phyloP scores from a whole-genome alignment of 1,139 yeast genomes.

The Blastobotrys aristatus region DNA sequence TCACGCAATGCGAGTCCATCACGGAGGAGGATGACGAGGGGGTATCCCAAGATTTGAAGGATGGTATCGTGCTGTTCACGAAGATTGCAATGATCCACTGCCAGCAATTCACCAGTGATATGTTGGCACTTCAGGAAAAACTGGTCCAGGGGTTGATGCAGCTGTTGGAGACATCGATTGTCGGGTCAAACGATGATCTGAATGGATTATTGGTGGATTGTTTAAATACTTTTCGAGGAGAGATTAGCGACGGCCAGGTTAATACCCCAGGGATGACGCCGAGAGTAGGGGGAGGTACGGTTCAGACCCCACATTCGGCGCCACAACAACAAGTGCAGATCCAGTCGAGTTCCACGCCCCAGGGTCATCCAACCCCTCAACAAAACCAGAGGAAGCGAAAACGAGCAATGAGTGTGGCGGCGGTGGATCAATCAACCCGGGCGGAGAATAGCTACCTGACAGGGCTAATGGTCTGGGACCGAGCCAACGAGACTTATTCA shows the following conservation, averaged over 20 bases:
- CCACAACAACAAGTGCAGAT: constrained; percentile 7
- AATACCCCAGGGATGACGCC: constrained; percentile 15
- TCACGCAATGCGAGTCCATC: constrained; percentile 16
- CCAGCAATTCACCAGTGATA: constrained; percentile 20
- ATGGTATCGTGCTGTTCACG: constrained; percentile 41
- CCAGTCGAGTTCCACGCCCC: constrained; percentile 18
- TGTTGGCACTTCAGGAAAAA: constrained; percentile 30
- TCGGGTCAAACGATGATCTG: constrained; percentile 20
- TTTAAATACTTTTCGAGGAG: constrained; percentile 23
- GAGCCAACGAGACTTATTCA: constrained; percentile 30
- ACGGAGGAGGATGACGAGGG: constrained; percentile 12
- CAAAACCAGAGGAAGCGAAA: neutral
- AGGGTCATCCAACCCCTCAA: constrained; percentile 16
- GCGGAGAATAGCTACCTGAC: constrained; percentile 19
- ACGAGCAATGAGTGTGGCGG: neutral
- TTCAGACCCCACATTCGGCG: neutral
- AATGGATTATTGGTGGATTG: constrained; percentile 27
- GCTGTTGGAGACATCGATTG: constrained; percentile 34
- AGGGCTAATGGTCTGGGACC: constrained; percentile 36
- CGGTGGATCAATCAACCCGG: neutral
- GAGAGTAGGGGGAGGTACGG: neutral
- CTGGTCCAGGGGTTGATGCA: constrained; percentile 42
- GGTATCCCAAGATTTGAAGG: constrained; percentile 23
- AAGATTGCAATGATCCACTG: constrained; percentile 56
- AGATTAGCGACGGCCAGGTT: constrained; percentile 21